phyloP scores from a whole-genome alignment of 768 basidiomycete species.

The Cystobasidium ongulense region DNA sequence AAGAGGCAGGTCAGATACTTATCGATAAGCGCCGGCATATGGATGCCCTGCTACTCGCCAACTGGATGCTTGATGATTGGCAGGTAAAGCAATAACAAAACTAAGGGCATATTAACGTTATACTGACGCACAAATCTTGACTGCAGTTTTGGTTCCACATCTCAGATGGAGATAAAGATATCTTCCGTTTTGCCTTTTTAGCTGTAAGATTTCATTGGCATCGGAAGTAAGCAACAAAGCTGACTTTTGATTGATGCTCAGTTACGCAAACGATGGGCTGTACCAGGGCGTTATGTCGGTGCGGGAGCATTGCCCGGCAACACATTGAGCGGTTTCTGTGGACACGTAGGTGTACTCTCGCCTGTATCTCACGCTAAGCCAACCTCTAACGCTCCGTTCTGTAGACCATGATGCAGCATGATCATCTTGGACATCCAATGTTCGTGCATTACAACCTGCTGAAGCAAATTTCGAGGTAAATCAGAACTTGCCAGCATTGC shows the following conservation, averaged over 20 bases:
- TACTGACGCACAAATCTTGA: no score
- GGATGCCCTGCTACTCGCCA: constrained; percentile 43
- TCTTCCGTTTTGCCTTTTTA: constrained; percentile 40
- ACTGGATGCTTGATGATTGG: constrained; percentile 39
- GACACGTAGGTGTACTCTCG: neutral
- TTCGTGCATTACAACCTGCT: constrained; percentile 49
- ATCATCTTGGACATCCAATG: constrained; percentile 38
- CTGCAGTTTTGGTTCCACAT: constrained; percentile 48
- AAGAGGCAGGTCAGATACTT: constrained; percentile 50
- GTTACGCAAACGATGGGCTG: constrained; percentile 49
- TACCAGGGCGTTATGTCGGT: constrained; percentile 49
- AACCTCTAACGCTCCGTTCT: neutral
- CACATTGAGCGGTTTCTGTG: constrained; percentile 37
- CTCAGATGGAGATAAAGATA: constrained; percentile 49
- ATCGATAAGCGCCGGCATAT: constrained; percentile 48
- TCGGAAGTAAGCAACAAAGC: neutral
- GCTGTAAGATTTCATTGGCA: neutral
- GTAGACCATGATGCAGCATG: constrained; percentile 47
- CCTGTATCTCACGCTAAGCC: neutral
- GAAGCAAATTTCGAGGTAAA: constrained; percentile 43
- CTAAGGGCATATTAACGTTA: no score
- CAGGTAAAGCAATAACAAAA: no score
- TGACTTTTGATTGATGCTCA: constrained; percentile 43
- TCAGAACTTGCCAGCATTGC: neutral
- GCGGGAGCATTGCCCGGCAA: constrained; percentile 46